These are phyloP conservation scores for Chrysosporium queenslandicum DNA, from an alignment of 2,329 filamentous ascomycete species.

Conservation along the genomic window DNA sequence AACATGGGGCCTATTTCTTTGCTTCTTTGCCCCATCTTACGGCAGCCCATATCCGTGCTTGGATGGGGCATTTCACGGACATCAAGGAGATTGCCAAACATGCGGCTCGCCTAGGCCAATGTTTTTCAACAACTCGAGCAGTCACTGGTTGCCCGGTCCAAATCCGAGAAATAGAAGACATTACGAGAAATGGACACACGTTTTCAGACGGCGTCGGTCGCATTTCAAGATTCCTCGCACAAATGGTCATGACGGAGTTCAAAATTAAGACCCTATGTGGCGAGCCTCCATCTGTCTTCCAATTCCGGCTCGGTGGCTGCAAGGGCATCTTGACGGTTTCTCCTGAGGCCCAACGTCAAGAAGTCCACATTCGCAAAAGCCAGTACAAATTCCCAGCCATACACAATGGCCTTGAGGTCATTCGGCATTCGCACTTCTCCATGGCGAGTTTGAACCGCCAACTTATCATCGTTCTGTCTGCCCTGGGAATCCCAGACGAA, in stretches of 20 bases:
- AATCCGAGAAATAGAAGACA: slow-evolving; percentile 54
- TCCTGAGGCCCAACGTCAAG: slow-evolving; percentile 53
- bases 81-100: slow-evolving; percentile 83
- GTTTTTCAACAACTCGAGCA: slow-evolving; percentile 83
- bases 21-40: slow-evolving; percentile 56
- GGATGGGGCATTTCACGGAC: slow-evolving; percentile 77
- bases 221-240: slow-evolving; percentile 68
- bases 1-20: slow-evolving; percentile 90
- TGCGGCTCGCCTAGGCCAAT: slow-evolving; percentile 81
- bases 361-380: slow-evolving; percentile 70
- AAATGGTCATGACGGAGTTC: slow-evolving; percentile 63
- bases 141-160: slow-evolving; percentile 54
- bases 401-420: slow-evolving; percentile 70
- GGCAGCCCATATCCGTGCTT: slow-evolving; percentile 65
- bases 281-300: slow-evolving; percentile 66
- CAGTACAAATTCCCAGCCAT: slow-evolving; percentile 75
- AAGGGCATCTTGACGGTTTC: slow-evolving; percentile 81
- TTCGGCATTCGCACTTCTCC: slow-evolving; percentile 66
- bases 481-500: slow-evolving; percentile 58
- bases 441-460: slow-evolving; percentile 80
- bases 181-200: slow-evolving; percentile 56
- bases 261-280: slow-evolving; percentile 45
- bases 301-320: slow-evolving; percentile 84
- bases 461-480: slow-evolving; percentile 72
- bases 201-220: slow-evolving; percentile 93